These are phyloP conservation scores for Maudiozyma turicensis DNA, from an alignment of 805 yeast genomes.

Conservation along the genomic window DNA sequence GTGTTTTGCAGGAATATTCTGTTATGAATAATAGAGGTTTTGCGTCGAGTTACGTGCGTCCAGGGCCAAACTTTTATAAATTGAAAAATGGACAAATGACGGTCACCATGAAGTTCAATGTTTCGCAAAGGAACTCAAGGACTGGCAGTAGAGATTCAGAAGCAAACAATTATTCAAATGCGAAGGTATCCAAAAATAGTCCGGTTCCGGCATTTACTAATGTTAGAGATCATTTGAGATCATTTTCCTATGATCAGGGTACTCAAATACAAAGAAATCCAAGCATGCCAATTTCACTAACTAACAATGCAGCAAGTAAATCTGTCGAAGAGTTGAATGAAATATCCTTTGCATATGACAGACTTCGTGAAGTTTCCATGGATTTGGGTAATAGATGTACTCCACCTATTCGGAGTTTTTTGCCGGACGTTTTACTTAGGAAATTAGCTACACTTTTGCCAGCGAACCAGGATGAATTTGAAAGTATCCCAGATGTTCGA, in stretches of 20 bases:
- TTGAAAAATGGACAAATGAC: conserved; percentile 37
- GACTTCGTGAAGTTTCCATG: conserved; percentile 16
- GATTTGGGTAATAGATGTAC: conserved; percentile 14
- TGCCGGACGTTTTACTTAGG: conserved; percentile 19
- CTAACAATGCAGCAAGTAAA: conserved; percentile 5
- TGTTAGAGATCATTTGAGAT: conserved; percentile 10
- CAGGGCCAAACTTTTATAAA: conserved; percentile 45
- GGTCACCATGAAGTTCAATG: conserved; percentile 44
- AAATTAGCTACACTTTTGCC: conserved; percentile 22
- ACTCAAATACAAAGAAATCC: neutral
- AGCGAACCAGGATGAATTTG: conserved; percentile 17
- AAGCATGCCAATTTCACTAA: conserved; percentile 11
- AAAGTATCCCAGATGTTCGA: conserved; percentile 12
- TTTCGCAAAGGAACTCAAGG: conserved; percentile 13
- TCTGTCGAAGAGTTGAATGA: conserved; percentile 20
- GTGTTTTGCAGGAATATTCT: conserved; percentile 61
- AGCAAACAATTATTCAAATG: neutral
- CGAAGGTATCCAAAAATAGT: neutral
- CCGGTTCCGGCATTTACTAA: conserved; percentile 6
- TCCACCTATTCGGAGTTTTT: conserved; percentile 18
- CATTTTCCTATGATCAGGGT: conserved; percentile 5
- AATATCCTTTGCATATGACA: conserved; percentile 18
- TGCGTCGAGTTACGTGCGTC: conserved; percentile 63
- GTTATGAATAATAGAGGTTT: conserved; percentile 70
- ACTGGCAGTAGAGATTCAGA: conserved; percentile 9